These are phyloP conservation scores for Acorus calamus DNA, from an alignment of 106 monocot species.

Conservation along the genomic window DNA sequence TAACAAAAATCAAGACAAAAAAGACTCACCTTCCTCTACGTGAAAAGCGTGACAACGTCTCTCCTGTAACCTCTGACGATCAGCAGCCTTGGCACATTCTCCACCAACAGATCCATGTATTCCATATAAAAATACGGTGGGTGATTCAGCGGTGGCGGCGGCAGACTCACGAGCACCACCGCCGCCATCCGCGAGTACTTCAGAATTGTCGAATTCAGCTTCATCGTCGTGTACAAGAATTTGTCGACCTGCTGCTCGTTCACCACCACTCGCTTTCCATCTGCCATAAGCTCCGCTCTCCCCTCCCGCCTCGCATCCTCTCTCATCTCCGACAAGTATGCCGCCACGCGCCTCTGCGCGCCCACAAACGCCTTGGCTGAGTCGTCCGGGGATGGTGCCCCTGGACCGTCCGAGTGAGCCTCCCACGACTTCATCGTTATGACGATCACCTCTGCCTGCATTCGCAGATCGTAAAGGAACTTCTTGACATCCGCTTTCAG, in stretches of 20 bases:
- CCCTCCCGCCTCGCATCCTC: constrained; percentile 47
- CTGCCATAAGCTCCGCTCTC: constrained; percentile 45
- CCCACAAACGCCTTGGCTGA: constrained; percentile 60
- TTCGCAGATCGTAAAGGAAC: constrained; percentile 86
- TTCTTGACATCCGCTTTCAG: constrained; percentile 89
- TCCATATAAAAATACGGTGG: constrained; percentile 95
- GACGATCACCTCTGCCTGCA: constrained; percentile 96
- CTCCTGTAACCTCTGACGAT: constrained; percentile 89
- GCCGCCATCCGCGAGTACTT: constrained; percentile 91
- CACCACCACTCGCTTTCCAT: constrained; percentile 57
- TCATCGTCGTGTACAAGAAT: constrained; percentile 86
- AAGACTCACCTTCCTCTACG: constrained; percentile 14
- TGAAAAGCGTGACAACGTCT: constrained; percentile 97
- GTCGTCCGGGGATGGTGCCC: constrained; percentile 49
- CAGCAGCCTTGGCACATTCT: constrained; percentile 83
- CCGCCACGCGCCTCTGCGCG: constrained; percentile 53
- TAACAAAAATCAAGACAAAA: no score
- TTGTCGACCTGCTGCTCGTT: constrained; percentile 89
- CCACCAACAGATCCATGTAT: constrained; percentile 94
- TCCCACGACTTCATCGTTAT: constrained; percentile 87
- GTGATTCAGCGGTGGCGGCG: constrained; percentile 75
- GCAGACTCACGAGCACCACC: constrained; percentile 89
- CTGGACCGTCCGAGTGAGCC: constrained; percentile 28
- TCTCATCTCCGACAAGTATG: constrained; percentile 71
- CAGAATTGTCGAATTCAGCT: constrained; percentile 81